Evolutionary conservation across 306 rosid species (phyloP), one percentile per base, ranked within the genome.

Genomic region (Lagenaria siceraria): DNA sequence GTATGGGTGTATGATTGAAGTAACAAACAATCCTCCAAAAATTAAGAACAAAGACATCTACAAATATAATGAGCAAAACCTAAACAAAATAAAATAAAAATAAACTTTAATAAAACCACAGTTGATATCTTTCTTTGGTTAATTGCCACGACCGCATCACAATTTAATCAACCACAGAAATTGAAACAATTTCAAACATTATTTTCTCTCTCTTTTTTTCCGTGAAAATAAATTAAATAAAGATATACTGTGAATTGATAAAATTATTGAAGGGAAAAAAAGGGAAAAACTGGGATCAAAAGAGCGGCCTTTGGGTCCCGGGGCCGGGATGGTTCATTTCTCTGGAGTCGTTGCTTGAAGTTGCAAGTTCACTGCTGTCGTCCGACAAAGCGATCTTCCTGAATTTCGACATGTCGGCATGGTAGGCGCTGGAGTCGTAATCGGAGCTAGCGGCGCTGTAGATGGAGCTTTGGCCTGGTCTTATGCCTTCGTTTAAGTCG

Each of bases 401-500:
- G 78, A 90, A 84, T 80, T 79, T 90, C 59, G 85, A 80, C 76
- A 92, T 36, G 77, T 90, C 97, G 55, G 84, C 86, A 15, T 90
- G 85, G 80, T 89, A 87, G 1, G 89, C 88, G 56, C 21, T 80
- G 10, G 88, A 78, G 10, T 91, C 90, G 19, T 88, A 90, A 29
- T 89, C 96, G 0, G 96, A 85, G 81, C 89, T 79, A 18, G 83
- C 25, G 18, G 88, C 53, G 7, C 80, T 51, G 52, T 17, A 36
- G 17, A 27, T 48, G 1, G 73, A 0, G 82, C 33, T 80, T 11
- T 80, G 74, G 1, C 77, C 84, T 0, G 90, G 70, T 73, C 73
- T 93, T 21, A 52, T 38, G 53, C 88, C 88, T 7, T 87, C 96
- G 36, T 83, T 91, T 73, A 94, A 81, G 77, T 94, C 97, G 9